A percentile compares a stretch with the other conserved stretches of the same genome.
Evolutionary conservation across 352 stramenopile genomes (phyloP).

Genomic region (Nothophytophthora sp.): DNA sequence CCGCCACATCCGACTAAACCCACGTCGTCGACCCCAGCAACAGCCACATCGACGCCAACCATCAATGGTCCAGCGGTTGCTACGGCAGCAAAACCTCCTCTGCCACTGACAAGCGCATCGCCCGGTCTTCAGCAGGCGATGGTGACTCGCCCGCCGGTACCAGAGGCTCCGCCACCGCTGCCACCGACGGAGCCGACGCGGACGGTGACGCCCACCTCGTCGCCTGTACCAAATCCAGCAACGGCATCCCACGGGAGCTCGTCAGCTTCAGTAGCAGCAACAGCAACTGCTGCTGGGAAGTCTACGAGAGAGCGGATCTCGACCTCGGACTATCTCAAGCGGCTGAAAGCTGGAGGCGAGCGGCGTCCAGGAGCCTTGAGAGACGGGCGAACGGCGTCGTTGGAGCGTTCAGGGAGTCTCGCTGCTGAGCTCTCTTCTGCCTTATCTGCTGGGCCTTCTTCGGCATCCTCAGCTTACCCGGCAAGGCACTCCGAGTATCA

Average conservation of each 20-base stretch:
- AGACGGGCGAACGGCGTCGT: constrained; percentile 11
- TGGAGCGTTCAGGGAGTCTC: constrained; percentile 18
- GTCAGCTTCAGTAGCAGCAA: not conserved
- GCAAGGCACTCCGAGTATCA: constrained; percentile 4
- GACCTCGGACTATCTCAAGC: constrained; percentile 26
- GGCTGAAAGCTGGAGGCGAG: constrained; percentile 6
- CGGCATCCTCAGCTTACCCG: not conserved
- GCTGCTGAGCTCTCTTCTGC: constrained; percentile 3
- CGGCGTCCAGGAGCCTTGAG: not conserved
- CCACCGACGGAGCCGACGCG: constrained; percentile 1
- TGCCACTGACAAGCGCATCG: not conserved
- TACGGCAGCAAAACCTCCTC: not conserved
- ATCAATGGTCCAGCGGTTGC: not conserved
- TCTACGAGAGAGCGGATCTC: constrained; percentile 25
- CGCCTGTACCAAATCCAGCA: not conserved
- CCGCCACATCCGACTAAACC: constrained; percentile 16
- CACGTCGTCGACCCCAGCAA: not conserved
- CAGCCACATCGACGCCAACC: not conserved
- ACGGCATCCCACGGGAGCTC: not conserved
- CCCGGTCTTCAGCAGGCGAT: constrained; percentile 4
- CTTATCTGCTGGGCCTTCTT: not conserved
- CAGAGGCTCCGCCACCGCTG: constrained; percentile 6
- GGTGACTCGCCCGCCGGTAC: not conserved
- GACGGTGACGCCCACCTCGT: constrained; percentile 11
- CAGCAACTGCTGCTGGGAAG: not conserved